Conservation (phyloP, 169 alveolate species). For the Plasmodium yoelii region DNA sequence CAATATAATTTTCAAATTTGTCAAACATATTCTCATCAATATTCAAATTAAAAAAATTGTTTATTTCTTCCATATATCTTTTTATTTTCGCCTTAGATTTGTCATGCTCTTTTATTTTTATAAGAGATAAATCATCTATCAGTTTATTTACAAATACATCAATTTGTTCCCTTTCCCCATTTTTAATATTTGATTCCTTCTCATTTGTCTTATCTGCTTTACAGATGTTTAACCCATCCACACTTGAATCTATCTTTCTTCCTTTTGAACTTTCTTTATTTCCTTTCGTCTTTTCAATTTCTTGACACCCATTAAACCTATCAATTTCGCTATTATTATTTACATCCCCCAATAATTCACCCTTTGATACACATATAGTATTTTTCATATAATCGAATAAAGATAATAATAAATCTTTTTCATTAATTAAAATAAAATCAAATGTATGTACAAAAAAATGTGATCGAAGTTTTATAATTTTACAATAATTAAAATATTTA, state of each 20-base stretch:
- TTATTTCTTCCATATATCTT: constrained; percentile 24
- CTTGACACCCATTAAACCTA: background rate
- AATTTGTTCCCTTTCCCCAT: background rate
- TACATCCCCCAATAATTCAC: background rate
- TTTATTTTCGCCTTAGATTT: background rate
- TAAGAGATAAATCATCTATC: constrained; percentile 40
- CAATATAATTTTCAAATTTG: constrained; percentile 26
- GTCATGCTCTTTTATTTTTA: constrained; percentile 10
- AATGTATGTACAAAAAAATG: constrained; percentile 36
- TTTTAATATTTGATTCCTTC: background rate
- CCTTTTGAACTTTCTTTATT: too few relatives aligned
- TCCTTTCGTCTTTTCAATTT: background rate
- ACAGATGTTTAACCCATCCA: background rate
- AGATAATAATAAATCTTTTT: constrained; percentile 49
- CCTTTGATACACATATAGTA: background rate
- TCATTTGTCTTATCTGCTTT: background rate
- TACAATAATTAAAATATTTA: constrained; percentile 31
- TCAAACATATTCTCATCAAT: constrained; percentile 27
- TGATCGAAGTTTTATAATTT: constrained; percentile 39
- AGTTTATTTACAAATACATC: constrained; percentile 25
- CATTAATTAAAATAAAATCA: constrained; percentile 55
- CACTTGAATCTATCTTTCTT: background rate
- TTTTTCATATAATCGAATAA: constrained; percentile 33
- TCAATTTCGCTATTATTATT: too few relatives aligned
- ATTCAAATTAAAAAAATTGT: constrained; percentile 1